Base-by-base conservation (phyloP, 306 rosid species). In the Quercus aquifolioides region DNA sequence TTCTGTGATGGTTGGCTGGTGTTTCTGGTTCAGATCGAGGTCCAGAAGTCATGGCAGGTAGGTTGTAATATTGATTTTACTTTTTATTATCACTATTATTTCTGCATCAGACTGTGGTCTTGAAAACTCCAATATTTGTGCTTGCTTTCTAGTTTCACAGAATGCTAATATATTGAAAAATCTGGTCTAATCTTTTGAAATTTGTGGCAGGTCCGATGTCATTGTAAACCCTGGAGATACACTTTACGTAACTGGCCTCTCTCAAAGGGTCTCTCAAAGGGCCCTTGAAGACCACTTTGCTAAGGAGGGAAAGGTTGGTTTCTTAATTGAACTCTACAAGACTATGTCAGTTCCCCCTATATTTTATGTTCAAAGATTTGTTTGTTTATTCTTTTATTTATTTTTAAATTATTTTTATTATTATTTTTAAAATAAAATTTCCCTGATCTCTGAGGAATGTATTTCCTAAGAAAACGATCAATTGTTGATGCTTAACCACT, bases 231-330 rank as follows among this genome's bases (percentile, higher is more conserved):
- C 85, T 63, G 99, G 99, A 73, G 86, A 76, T 87, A 88, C 99
- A 15, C 98, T 96, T 52, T 96, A 96, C 79, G 99, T 96, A 43
- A 96, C 99, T 63, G 99, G 99, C 46, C 86, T 96, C 54, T 93
- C 98, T 67, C 87, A 95, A 55, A 91, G 99, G 88, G 99, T 90
- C 77, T 80, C 98, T 33, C 92, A 96, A 82, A 93, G 95, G 82
- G 94, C 89, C 21, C 89, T 96, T 78, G 97, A 90, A 88, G 95
- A 92, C 38, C 99, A 96, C 82, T 96, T 96, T 79, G 82, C 96
- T 14, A 96, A 91, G 78, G 98, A 96, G 83, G 99, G 99, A 79
- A 96, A 96, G 90, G 99, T 95, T 20, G 33, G 80, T 79, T 30
- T 63, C 54, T 78, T 12, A 69, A 72, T 33, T 55, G 54, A 33